phyloP scores from a whole-genome alignment of 257 asterid species.

The Fraxinus excelsior region DNA sequence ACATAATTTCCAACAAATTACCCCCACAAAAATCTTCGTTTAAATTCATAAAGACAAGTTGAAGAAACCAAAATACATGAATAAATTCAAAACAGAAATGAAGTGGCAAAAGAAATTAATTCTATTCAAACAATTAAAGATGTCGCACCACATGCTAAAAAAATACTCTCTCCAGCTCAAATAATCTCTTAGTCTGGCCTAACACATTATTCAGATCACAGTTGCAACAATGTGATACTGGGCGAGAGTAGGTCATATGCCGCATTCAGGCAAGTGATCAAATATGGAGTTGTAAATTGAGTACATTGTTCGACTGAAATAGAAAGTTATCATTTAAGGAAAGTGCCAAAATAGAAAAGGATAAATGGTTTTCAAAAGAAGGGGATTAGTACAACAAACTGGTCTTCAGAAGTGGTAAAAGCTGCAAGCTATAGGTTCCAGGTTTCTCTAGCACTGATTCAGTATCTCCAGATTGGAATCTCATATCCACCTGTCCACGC shows the following conservation, averaged over 20 bases:
- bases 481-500: no score
- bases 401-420: neutral
- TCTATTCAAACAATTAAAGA: neutral
- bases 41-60: neutral
- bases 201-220: neutral
- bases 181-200: neutral
- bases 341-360: neutral
- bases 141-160: neutral
- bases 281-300: neutral
- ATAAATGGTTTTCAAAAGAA: neutral
- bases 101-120: neutral
- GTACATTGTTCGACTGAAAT: neutral
- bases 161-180: neutral
- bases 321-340: no score
- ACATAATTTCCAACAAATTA: neutral
- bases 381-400: neutral
- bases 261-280: neutral
- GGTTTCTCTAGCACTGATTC: no score
- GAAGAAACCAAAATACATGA: neutral
- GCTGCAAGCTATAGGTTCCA: neutral
- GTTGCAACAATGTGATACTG: neutral
- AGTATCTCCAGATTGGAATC: no score
- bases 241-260: neutral
- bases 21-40: neutral
- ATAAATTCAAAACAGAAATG: neutral